Conservation (phyloP, 257 asterid species). For the Marsdenia floribunda region DNA sequence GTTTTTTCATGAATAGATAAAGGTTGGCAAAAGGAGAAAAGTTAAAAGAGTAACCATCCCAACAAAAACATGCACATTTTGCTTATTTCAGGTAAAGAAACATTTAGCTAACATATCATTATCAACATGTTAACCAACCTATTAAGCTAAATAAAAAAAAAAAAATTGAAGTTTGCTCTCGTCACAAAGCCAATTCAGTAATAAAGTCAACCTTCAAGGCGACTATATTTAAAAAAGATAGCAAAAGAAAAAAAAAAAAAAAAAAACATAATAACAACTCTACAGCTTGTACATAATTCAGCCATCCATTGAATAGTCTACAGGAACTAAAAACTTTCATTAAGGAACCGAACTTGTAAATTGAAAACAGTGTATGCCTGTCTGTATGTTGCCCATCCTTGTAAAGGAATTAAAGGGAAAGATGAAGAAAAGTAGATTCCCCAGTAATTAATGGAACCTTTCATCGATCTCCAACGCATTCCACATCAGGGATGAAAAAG, state of each 20-base stretch:
- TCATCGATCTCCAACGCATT: background rate
- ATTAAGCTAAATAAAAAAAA: background rate
- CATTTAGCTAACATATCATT: background rate
- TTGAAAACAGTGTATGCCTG: background rate
- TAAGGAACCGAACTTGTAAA: background rate
- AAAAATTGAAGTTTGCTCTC: background rate
- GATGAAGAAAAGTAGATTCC: background rate
- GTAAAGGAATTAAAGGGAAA: background rate
- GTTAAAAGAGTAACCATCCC: background rate
- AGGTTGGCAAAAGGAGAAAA: background rate
- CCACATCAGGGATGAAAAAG: background rate
- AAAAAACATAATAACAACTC: background rate
- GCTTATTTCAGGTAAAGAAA: background rate
- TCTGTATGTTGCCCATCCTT: background rate
- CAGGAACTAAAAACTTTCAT: background rate
- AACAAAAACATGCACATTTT: background rate
- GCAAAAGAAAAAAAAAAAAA: too few relatives aligned
- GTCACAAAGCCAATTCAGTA: background rate
- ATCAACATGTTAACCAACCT: background rate
- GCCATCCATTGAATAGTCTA: background rate
- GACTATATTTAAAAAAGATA: too few relatives aligned
- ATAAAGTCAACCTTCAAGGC: background rate
- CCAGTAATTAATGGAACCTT: background rate
- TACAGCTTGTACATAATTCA: background rate
- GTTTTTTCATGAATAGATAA: too few relatives aligned